Evolutionary conservation across 345 rosid genomes (phyloP), one percentile per base, ranked within the genome.

Genomic region (Pelargonium nanum): DNA sequence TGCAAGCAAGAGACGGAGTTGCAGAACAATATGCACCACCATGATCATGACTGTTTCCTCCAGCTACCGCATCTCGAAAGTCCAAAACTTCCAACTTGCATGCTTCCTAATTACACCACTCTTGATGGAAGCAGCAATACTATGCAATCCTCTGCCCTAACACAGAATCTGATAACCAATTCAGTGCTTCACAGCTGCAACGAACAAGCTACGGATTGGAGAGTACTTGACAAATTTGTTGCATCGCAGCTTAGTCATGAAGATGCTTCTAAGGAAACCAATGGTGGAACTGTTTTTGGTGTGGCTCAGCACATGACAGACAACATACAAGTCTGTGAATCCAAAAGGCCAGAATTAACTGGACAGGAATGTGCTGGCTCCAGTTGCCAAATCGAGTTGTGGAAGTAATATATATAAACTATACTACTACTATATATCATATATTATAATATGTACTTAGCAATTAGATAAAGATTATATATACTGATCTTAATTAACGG

Each of bases 221-320:
- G 99, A 44, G 87, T 88, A 19, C 86, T 94, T 20, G 97, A 94
- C 73, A 90, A 94, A 63, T 90, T 94, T 62, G 96, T 94, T 4
- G 99, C 99, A 1, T 94, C 95, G 60, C 99, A 94, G 77, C 81
- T 94, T 12, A 90, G 96, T 76, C 84, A 88, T 32, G 99, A 85
- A 54, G 85, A 86, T 59, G 28, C 34, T 22, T 66, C 70, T 1
- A 73, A 74, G 75, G 83, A 70, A 58, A 40, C 56, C 53, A 71
- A 58, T 24, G 75, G 69, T 70, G 65, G 75, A 4, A 55, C 75
- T 5, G 60, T 68, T 26, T 83, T 76, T 70, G 74, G 73, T 26
- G 79, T 72, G 45, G 70, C 68, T 15, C 81, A 80, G 61, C 78
- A 85, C 64, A 66, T 74, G 75, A n/a, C n/a, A n/a, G n/a, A n/a